Percentiles rank a stretch among this genome's conserved stretches.
These are phyloP conservation scores for Triticum dicoccoides DNA, from an alignment of 176 grass and related monocot genomes.

Conservation along the genomic window DNA sequence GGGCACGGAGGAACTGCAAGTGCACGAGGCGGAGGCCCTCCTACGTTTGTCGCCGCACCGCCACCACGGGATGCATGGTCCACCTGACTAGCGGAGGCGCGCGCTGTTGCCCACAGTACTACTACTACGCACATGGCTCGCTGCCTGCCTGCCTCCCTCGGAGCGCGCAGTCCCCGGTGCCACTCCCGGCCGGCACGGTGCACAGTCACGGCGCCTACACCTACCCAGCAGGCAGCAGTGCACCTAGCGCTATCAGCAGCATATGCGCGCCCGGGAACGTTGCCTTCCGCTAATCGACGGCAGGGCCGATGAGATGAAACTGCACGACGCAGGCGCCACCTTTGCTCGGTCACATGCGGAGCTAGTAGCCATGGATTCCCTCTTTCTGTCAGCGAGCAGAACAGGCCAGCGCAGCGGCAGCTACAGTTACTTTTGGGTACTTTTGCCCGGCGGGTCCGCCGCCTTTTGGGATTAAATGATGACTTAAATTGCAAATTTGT, in stretches of 20 bases:
- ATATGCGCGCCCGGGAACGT: neutral
- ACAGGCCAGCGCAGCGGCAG: neutral
- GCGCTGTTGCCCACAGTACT: neutral
- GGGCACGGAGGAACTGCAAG: neutral
- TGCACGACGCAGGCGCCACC: neutral
- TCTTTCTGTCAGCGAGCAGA: neutral
- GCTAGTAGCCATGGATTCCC: neutral
- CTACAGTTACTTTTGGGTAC: neutral
- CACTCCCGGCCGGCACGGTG: neutral
- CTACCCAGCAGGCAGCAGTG: too few species aligned
- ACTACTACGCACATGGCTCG: neutral
- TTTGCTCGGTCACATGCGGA: conserved; percentile 26
- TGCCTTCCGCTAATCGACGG: conserved; percentile 17
- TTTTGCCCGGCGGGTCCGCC: neutral
- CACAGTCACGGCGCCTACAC: neutral
- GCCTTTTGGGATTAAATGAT: conserved; percentile 43
- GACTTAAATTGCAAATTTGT: neutral
- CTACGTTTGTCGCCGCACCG: neutral
- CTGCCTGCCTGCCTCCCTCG: neutral
- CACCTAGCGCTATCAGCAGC: neutral
- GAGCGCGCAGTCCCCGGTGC: neutral
- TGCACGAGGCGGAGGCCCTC: neutral
- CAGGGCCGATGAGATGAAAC: neutral
- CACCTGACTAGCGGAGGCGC: neutral
- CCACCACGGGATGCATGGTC: neutral